Base-by-base conservation (phyloP, 768 basidiomycete species). In the Dictyophora rubrovolvata region DNA sequence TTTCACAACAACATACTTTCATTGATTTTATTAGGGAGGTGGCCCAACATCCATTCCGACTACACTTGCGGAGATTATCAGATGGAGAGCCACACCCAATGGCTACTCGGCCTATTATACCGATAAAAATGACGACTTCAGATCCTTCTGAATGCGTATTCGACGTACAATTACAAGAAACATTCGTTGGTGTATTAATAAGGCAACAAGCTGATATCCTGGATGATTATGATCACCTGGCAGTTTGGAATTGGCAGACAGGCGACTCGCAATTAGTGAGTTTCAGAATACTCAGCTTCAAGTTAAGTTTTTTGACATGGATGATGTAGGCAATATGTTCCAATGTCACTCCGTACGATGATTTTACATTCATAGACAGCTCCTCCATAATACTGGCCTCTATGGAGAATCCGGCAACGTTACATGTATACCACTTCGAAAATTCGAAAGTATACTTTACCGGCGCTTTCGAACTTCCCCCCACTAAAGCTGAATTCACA, bases 311-410 rank as follows among this genome's bases (percentile, higher is more conserved):
- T 3, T 28, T 28, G 7, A 28, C 28, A 28, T 42, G 10, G 12
- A 12, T 42, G 2, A 5, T 42, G 11, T n/a, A 42, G 42, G 10
- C 4, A 42, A 42, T 3, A 42, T 12, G 12, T 9, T 42, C 42
- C 14, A n/a, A 42, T 42, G 11, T 42, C 12, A n/a, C 42, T 4
- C 11, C 48, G 1, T 59, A 42, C 22, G 57, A 59, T 7, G 56
- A 57, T 21, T 59, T 59, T 21, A 48, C 57, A 21, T 59, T 59
- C n/a, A 59, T 59, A 17, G 57, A 59, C 28, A 51, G 5, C n/a
- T 33, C 1, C 23, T 51, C 57, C 17, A 1, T 53, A 5, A 36
- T 59, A 20, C 9, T 59, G 8, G 57, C 57, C 8, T 47, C 36
- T 14, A 17, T n/a, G 36, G 57, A 33, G 20, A 8, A 52, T 20